Evolutionary conservation across 2,329 filamentous ascomycete genomes (phyloP), one percentile per base, ranked within the genome.

Genomic region (Cyphellophora europaea): DNA sequence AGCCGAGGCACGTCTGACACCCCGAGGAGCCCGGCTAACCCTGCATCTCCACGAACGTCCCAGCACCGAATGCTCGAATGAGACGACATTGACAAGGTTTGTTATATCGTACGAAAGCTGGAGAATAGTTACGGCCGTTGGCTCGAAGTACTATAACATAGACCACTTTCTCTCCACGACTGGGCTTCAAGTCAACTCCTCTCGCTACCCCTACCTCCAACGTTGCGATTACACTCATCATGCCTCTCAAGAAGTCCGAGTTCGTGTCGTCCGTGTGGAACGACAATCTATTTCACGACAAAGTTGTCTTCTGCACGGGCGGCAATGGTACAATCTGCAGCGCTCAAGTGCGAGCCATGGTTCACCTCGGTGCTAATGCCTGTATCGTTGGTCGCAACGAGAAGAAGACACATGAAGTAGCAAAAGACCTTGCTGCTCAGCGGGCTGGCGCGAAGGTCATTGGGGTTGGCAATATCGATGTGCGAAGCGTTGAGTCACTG

Each of bases 301-400:
- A 91, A 53, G 88, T 96, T 29, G 75, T 89, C 48, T 94, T 96
- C 62, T 93, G 93, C 53, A 98, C 91, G 3, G 91, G 91, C 39
- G 91, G 91, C 34, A 87, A 87, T 4, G 89, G 91, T 36, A 81
- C 82, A 16, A 96, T 98, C 53, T 95, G 91, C 66, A 91, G 82
- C 50, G 87, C 84, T 36, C 91, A 96, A 65, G 91, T 93, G 19
- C 76, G 87, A 45, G 91, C 91, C 3, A 68, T 98, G 40, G 87
- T 98, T 15, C 74, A 88, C 43, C 77, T 98, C 5, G 91, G 91
- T 35, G 89, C 87, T 29, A 81, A 96, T 51, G 91, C 91, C 32
- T 93, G 84, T 61, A 96, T 98, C 53, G 74, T 96, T 37, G 91
- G 91, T 27, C 81, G 91, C 49, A 94, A 85, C 56, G 74, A 80